phyloP scores from a whole-genome alignment of 73 alveolate genomes.

The Paramecium caudatum region DNA sequence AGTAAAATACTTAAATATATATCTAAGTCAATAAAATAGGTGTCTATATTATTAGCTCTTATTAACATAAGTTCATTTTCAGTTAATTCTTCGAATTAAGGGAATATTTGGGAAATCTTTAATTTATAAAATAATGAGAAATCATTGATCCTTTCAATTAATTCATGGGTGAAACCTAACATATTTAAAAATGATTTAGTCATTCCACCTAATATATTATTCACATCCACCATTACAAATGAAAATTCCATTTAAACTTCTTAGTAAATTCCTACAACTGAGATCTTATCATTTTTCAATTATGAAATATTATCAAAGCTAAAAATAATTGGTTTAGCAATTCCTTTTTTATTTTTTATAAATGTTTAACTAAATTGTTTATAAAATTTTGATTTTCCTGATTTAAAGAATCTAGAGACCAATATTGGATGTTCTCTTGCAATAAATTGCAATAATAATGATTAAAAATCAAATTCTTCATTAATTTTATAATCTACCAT shows the following conservation, averaged over 20 bases:
- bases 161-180: background rate
- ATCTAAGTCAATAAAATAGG: slow-evolving; percentile 14
- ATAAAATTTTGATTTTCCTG: slow-evolving; percentile 32
- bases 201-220: background rate
- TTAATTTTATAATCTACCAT: background rate
- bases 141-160: background rate
- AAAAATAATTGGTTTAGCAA: background rate
- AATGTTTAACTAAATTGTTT: slow-evolving; percentile 12
- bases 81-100: background rate
- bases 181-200: background rate
- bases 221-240: background rate
- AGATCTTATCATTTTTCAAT: background rate
- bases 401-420: background rate
- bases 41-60: background rate
- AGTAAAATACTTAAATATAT: background rate
- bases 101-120: background rate
- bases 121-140: slow-evolving; percentile 1
- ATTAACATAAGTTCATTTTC: background rate
- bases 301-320: background rate
- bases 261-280: background rate
- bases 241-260: background rate
- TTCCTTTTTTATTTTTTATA: background rate
- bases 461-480: background rate
- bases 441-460: background rate
- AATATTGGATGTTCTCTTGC: background rate